Base-by-base conservation (phyloP, 1,284 basidiomycete species). In the Trametes pubescens region DNA sequence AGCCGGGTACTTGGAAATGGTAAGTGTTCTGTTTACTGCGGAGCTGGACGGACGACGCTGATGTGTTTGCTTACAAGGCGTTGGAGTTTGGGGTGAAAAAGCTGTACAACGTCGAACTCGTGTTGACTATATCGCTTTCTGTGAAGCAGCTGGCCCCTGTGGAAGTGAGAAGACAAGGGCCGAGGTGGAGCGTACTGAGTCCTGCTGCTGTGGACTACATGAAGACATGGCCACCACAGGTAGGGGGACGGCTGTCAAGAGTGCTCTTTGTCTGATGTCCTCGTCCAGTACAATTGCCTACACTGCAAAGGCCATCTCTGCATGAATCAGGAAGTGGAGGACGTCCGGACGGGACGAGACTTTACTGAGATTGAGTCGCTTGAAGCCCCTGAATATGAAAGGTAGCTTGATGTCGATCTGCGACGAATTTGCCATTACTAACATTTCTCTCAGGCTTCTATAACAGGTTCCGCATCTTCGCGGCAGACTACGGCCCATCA, bases 1-100 rank as follows among this genome's bases (percentile, higher is more conserved):
- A 0, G 74, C 81, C 18, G 82, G 79, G 1, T 83, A 73, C 62
- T 57, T 83, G 3, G 82, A 83, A 62, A 79, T 81, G 78, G 81
- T 82, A 61, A 40, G 71, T 53, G 21, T 24, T 9, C 49, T 38
- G 16, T 4, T 18, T 1, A 16, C 40, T 9, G 21, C 47, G n/a
- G 13, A 4, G 8, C n/a, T 22, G 26, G 22, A 16, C 2, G 13
- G 8, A 9, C 29, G 54, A 9, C 22, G 35, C 16, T 10, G 7
- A 24, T 11, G 24, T n/a, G 11, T 37, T 7, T 46, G 22, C 21
- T 48, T n/a, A 6, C 21, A 59, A n/a, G 68, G 67, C 67, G 9
- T 43, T 73, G 26, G 70, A 76, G 51, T 68, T 65, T 44, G 75
- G 75, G 3, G 75, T 73, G 1, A 53, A 58, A 11, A 65, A 52